Evolutionary conservation across 805 yeast species (phyloP).

Genomic region (Lachancea kluyveri): DNA sequence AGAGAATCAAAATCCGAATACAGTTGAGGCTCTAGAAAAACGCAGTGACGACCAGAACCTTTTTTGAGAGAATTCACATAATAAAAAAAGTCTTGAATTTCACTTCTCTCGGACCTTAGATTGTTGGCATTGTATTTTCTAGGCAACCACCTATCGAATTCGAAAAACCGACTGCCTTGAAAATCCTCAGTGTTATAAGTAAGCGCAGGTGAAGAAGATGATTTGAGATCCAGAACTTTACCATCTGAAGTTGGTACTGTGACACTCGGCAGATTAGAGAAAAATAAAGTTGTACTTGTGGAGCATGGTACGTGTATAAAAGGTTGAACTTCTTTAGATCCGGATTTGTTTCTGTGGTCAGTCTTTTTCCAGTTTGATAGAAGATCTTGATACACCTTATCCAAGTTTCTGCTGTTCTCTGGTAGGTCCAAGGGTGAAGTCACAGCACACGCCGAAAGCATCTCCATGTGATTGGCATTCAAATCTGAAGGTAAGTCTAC

Average conservation of each 20-base stretch:
- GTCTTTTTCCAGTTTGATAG: slow-evolving; percentile 6
- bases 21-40: slow-evolving; percentile 9
- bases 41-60: not conserved
- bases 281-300: too few relatives aligned
- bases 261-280: too few relatives aligned
- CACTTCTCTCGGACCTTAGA: not conserved
- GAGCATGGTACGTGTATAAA: too few relatives aligned
- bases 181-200: slow-evolving; percentile 6
- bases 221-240: too few relatives aligned
- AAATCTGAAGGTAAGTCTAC: too few relatives aligned
- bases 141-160: slow-evolving; percentile 8
- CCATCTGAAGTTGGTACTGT: too few relatives aligned
- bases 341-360: slow-evolving; percentile 4
- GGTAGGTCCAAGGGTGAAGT: too few relatives aligned
- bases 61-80: not conserved
- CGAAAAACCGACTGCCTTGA: slow-evolving; percentile 13
- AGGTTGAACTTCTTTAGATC: slow-evolving; percentile 3
- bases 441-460: too few relatives aligned
- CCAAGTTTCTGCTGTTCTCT: too few relatives aligned
- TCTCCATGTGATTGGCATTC: too few relatives aligned
- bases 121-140: not conserved
- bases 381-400: slow-evolving; percentile 5
- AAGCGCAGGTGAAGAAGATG: too few relatives aligned
- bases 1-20: slow-evolving; percentile 13
- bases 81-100: not conserved